Evolutionary conservation across 495 filamentous ascomycete species (phyloP), one percentile per base, ranked within the genome.

Genomic region (Elasticomyces elasticus): DNA sequence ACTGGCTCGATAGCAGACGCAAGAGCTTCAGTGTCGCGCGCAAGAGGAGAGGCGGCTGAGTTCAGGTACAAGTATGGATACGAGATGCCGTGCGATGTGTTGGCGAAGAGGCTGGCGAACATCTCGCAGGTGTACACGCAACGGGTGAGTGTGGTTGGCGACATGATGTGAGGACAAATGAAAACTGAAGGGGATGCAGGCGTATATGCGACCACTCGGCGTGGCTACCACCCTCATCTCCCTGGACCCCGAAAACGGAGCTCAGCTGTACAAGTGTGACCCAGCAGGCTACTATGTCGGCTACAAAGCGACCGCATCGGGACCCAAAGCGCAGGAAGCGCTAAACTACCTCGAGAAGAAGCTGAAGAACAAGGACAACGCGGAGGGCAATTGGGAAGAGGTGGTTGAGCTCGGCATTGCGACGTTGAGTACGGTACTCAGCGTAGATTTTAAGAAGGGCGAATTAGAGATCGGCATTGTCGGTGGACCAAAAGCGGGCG

Each of bases 101-200:
- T 98, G 65, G 86, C 91, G 54, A 98, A 98, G 80, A 78, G 92
- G 69, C 72, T 98, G 72, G 92, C 92, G 61, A 98, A 98, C 69
- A 95, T 98, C 74, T 95, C 88, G 73, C 92, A 98, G 71, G 92
- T 98, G 51, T 98, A 97, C 72, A 98, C 92, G 57, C 92, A 98
- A 73, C 77, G 89, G 70, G 92, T 94, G 77, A 66, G 84, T 17
- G 5, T 41, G 37, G 30, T 35, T 17, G 38, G 22, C 25, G 41
- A 1, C 15, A 31, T n/a, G 13, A 13, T 4, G 17, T 49, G 43
- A 31, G 11, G 24, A 17, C 13, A 7, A 26, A 22, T 12, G 38
- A 20, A 15, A 20, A 38, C 52, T 59, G 45, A 59, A 24, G n/a
- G 31, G 6, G 26, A 15, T n/a, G 7, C 59, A 96, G 90, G 92